Percentiles rank a stretch among this genome's conserved stretches.
Evolutionary conservation across 352 stramenopile species (phyloP).

Genomic region (Phytophthora hibernalis): DNA sequence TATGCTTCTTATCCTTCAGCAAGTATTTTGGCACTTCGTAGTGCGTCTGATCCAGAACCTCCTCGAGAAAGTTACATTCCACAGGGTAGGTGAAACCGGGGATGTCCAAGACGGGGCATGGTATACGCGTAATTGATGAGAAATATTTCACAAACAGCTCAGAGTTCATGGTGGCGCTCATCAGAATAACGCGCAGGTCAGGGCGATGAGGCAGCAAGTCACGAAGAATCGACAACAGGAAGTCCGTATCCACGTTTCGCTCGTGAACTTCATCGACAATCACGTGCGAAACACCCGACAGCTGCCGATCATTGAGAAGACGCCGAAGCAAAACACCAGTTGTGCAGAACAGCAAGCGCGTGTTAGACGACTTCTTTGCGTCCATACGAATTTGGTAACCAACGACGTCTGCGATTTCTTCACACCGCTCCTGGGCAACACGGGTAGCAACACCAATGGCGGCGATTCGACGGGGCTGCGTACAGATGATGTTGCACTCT

Average conservation of each 20-base stretch:
- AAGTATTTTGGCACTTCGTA: constrained; percentile 75
- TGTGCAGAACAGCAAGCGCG: constrained; percentile 95
- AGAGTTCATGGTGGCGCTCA: constrained; percentile 97
- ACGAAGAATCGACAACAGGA: constrained; percentile 94
- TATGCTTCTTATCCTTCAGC: constrained; percentile 61
- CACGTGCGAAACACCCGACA: constrained; percentile 95
- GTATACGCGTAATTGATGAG: constrained; percentile 48
- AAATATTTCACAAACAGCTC: constrained; percentile 91
- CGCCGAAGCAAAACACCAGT: constrained; percentile 95
- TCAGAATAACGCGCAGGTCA: constrained; percentile 93
- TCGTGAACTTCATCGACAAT: constrained; percentile 99
- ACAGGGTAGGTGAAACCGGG: constrained; percentile 89
- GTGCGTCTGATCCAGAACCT: constrained; percentile 64
- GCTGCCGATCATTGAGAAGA: constrained; percentile 90
- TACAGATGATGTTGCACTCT: constrained; percentile 96
- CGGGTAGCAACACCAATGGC: constrained; percentile 96
- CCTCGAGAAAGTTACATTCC: constrained; percentile 79
- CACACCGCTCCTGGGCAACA: constrained; percentile 94
- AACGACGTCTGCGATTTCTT: constrained; percentile 85
- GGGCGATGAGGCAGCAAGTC: constrained; percentile 76
- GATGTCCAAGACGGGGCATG: constrained; percentile 84
- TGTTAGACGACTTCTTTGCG: constrained; percentile 88
- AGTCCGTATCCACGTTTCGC: constrained; percentile 96
- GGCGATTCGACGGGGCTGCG: constrained; percentile 95
- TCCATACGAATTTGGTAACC: constrained; percentile 98